Evolutionary conservation across 2,329 filamentous ascomycete species (phyloP), one percentile per base, ranked within the genome.

Genomic region (Akanthomyces lecanii): DNA sequence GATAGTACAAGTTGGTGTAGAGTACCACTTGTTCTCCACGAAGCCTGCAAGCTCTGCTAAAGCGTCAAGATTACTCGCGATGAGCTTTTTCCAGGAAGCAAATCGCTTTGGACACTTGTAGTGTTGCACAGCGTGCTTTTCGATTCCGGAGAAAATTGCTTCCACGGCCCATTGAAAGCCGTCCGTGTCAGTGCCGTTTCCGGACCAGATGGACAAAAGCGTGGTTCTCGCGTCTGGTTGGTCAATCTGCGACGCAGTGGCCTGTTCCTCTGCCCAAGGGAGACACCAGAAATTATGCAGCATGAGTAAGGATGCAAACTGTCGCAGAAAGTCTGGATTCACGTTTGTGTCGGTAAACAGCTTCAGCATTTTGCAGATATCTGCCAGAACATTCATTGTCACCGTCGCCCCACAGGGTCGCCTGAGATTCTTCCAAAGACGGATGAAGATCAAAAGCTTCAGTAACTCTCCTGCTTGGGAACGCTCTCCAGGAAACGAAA

Each of bases 261-360:
- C 33, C 3, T 16, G 6, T 1, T 4, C 44, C 5, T 52, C 36
- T n/a, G 40, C 42, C 60, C 40, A 62, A 12, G 60, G 51, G 4
- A 56, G 44, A 5, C 23, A 2, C 60, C 60, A 62, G 6, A 21
- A 14, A 14, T 45, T 18, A n/a, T 48, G 40, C 28, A 62, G 14
- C 60, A 62, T 55, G n/a, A 62, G 40, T 5, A 62, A n/a, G 6
- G 60, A 55, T 4, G 60, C 50, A 28, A 62, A 42, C 42, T 62
- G 60, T n/a, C 60, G 50, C 18, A 62, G 40, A 44, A 62, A 62
- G 25, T 62, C 42, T 7, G 60, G 60, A 25, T 62, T 62, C 36
- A 62, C 60, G 44, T 62, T 62, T 7, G 53, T 25, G 40, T 21
- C 23, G n/a, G 51, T 48, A 40, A 62, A 62, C 21, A 62, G 60